phyloP scores from a whole-genome alignment of 768 basidiomycete species.

The Paxillus ammoniavirescens region DNA sequence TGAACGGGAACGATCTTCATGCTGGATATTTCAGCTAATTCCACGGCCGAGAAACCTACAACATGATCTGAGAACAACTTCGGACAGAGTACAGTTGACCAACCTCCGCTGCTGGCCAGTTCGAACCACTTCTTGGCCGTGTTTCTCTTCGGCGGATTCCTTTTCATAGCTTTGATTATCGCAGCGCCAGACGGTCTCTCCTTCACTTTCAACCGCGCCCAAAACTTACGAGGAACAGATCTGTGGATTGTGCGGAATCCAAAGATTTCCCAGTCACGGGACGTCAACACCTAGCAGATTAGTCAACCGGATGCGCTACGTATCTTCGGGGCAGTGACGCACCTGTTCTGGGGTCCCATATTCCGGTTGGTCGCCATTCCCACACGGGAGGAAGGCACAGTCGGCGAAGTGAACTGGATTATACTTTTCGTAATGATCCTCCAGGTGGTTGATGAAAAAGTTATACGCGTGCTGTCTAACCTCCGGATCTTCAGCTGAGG shows the following conservation, averaged over 20 bases:
- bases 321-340: constrained; percentile 6
- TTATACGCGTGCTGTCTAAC: constrained; percentile 58
- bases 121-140: constrained; percentile 63
- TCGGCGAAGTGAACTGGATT: constrained; percentile 48
- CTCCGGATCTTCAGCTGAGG: constrained; percentile 48
- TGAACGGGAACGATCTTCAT: constrained; percentile 62
- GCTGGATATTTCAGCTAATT: constrained; percentile 53
- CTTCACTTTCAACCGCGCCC: constrained; percentile 58
- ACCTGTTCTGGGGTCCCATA: constrained; percentile 69
- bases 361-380: constrained; percentile 36
- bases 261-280: constrained; percentile 59
- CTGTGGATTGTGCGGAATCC: constrained; percentile 67
- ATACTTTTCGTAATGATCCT: constrained; percentile 53
- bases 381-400: constrained; percentile 74
- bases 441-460: constrained; percentile 73
- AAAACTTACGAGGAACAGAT: constrained; percentile 43
- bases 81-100: background rate
- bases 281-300: constrained; percentile 56
- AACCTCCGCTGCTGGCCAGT: constrained; percentile 57
- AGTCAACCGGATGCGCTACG: background rate
- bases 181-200: constrained; percentile 59
- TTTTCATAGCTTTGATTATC: constrained; percentile 53
- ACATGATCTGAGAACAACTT: background rate
- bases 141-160: constrained; percentile 49
- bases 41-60: constrained; percentile 50